Evolutionary conservation across 1,284 basidiomycete genomes (phyloP), one percentile per base, ranked within the genome.

Genomic region (Coniferiporia sulphurascens): DNA sequence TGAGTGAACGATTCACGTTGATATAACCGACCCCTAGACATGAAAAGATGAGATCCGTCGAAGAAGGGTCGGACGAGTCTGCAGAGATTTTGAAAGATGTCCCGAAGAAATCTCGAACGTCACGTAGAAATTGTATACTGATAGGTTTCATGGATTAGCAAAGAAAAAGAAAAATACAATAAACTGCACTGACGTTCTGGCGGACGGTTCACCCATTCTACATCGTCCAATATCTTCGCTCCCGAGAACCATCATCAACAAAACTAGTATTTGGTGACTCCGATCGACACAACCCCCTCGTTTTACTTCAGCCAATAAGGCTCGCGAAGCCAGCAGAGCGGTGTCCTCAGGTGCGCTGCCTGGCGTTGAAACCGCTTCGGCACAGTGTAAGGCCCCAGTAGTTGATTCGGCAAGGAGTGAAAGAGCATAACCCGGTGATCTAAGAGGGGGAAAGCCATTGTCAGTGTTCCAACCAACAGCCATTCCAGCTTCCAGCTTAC

Each of bases 201-300:
- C 72, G 3, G 91, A 93, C 6, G 95, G 86, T 63, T 87, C 82
- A 7, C 90, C 86, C 83, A 99, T 89, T 57, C 85, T 78, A 74
- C 92, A 93, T 63, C 89, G 84, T 0, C 94, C 92, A 1, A 99
- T 94, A 70, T 99, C 97, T 71, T 98, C 95, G 63, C 93, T 95
- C 6, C 96, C 95, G 8, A 98, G 77, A 1, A 93, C 89, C 93
- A 99, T 96, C 77, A 96, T 81, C 22, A 96, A 73, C 27, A 98
- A 76, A 0, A 94, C 87, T n/a, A 98, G 74, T 55, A 82, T 84
- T 73, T 99, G 97, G 72, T 97, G 94, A 62, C 87, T 84, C 54
- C 87, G 78, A 72, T 99, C 97, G 3, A 98, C 83, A 68, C 96
- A 98, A 1, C 97, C 96, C 0, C 94, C 92, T 48, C 77, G 78